These are phyloP conservation scores for Penicillium sp. DNA, from an alignment of 2,329 filamentous ascomycete genomes.

Conservation along the genomic window DNA sequence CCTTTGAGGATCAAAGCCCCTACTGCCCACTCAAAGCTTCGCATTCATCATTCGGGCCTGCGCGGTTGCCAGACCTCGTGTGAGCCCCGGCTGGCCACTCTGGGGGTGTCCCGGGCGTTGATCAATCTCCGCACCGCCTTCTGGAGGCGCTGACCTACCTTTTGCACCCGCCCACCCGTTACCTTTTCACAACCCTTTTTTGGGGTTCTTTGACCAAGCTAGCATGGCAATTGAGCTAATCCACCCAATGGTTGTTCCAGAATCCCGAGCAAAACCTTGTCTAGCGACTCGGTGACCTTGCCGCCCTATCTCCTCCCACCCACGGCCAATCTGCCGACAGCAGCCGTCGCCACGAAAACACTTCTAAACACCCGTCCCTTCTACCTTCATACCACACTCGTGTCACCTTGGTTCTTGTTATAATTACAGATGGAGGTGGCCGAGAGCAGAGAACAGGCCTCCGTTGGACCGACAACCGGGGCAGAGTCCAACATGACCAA, in stretches of 20 bases:
- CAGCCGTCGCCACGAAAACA: slow-evolving; percentile 13
- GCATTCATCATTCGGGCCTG: slow-evolving; percentile 12
- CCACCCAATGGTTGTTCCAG: slow-evolving; percentile 21
- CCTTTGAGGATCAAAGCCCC: background rate
- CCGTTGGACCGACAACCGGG: slow-evolving; percentile 35
- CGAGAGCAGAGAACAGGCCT: slow-evolving; percentile 36
- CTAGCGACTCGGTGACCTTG: slow-evolving; percentile 20
- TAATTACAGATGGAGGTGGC: slow-evolving; percentile 40
- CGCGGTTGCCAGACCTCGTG: slow-evolving; percentile 22
- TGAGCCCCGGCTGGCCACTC: slow-evolving; percentile 25
- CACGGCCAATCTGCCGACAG: slow-evolving; percentile 18
- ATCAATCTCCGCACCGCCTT: slow-evolving; percentile 45
- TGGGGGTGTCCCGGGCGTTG: slow-evolving; percentile 30
- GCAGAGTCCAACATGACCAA: slow-evolving; percentile 36
- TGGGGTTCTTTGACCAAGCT: slow-evolving; percentile 7
- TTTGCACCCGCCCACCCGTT: slow-evolving; percentile 20
- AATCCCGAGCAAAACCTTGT: slow-evolving; percentile 10
- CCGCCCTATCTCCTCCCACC: slow-evolving; percentile 12
- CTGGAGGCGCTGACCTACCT: slow-evolving; percentile 26
- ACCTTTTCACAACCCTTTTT: slow-evolving; percentile 14
- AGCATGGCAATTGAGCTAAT: slow-evolving; percentile 29
- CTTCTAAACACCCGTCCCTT: background rate
- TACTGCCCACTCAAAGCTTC: background rate
- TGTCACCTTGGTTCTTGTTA: slow-evolving; percentile 1
- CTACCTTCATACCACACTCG: slow-evolving; percentile 1